phyloP scores from a whole-genome alignment of 805 yeast species.

The Spathaspora hagerdaliae region DNA sequence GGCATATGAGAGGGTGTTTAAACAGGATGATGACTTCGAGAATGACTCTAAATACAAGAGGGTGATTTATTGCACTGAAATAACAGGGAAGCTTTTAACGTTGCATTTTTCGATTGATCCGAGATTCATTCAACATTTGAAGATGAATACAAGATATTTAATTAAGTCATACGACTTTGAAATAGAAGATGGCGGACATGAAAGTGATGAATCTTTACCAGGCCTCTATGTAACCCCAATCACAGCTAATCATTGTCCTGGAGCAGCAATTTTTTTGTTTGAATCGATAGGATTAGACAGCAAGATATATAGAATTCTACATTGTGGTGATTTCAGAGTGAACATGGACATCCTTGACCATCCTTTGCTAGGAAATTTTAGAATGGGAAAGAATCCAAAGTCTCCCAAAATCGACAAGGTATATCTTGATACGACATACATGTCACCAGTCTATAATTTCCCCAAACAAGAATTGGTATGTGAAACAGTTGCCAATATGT shows the following conservation, averaged over 20 bases:
- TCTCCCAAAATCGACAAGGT: slow-evolving; percentile 40
- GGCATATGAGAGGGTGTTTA: slow-evolving; percentile 44
- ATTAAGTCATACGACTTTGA: slow-evolving; percentile 12
- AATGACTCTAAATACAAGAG: slow-evolving; percentile 40
- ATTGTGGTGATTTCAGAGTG: slow-evolving; percentile 93
- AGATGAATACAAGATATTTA: slow-evolving; percentile 38
- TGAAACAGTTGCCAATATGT: slow-evolving; percentile 51
- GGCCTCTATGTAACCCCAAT: slow-evolving; percentile 53
- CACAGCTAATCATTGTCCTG: slow-evolving; percentile 97
- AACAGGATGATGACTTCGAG: slow-evolving; percentile 20
- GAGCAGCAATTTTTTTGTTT: slow-evolving; percentile 78
- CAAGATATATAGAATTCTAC: slow-evolving; percentile 43
- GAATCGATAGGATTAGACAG: slow-evolving; percentile 36
- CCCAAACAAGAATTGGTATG: slow-evolving; percentile 76
- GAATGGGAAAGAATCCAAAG: slow-evolving; percentile 2
- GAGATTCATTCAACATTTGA: slow-evolving; percentile 38
- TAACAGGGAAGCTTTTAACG: slow-evolving; percentile 58
- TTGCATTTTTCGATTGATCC: slow-evolving; percentile 53
- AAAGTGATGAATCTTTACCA: slow-evolving; percentile 10
- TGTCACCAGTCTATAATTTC: slow-evolving; percentile 69
- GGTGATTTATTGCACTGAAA: slow-evolving; percentile 64
- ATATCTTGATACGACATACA: slow-evolving; percentile 88
- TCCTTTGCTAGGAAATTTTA: slow-evolving; percentile 22
- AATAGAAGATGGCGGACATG: slow-evolving; percentile 15
- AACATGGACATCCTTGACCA: slow-evolving; percentile 46